These are phyloP conservation scores for Metschnikowia lochheadii DNA, from an alignment of 805 yeast species.

Conservation along the genomic window DNA sequence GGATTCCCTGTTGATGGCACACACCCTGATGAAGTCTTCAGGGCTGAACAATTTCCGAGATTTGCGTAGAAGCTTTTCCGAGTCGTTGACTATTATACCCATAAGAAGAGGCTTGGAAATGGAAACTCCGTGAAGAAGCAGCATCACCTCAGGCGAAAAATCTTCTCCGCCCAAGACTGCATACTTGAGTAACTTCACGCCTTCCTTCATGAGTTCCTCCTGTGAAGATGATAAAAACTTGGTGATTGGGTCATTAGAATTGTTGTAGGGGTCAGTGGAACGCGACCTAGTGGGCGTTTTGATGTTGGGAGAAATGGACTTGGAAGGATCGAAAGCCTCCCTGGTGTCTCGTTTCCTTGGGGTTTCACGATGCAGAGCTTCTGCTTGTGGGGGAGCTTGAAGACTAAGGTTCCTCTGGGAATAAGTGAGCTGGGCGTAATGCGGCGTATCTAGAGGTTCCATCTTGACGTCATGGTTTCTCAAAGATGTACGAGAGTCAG, in stretches of 20 bases:
- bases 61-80: slow-evolving; percentile 25
- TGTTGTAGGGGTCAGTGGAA: slow-evolving; percentile 2
- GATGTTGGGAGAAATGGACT: not conserved
- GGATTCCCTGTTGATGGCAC: slow-evolving; percentile 22
- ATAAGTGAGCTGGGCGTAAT: slow-evolving; percentile 14
- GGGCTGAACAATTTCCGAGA: slow-evolving; percentile 21
- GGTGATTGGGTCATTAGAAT: slow-evolving; percentile 32
- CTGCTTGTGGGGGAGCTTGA: not conserved
- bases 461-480: not conserved
- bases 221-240: slow-evolving; percentile 33
- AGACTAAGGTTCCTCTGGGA: slow-evolving; percentile 6
- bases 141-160: slow-evolving; percentile 22
- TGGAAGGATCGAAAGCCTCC: not conserved
- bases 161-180: slow-evolving; percentile 37
- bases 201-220: slow-evolving; percentile 29
- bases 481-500: not conserved
- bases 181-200: slow-evolving; percentile 33
- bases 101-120: slow-evolving; percentile 28
- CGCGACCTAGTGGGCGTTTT: not conserved
- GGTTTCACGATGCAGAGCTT: not conserved
- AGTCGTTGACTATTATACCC: slow-evolving; percentile 27
- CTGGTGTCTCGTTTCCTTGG: not conserved
- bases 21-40: slow-evolving; percentile 36
- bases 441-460: slow-evolving; percentile 6
- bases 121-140: slow-evolving; percentile 25